Conservation (phyloP, 1,284 basidiomycete species). For the Vanrija sp. region DNA sequence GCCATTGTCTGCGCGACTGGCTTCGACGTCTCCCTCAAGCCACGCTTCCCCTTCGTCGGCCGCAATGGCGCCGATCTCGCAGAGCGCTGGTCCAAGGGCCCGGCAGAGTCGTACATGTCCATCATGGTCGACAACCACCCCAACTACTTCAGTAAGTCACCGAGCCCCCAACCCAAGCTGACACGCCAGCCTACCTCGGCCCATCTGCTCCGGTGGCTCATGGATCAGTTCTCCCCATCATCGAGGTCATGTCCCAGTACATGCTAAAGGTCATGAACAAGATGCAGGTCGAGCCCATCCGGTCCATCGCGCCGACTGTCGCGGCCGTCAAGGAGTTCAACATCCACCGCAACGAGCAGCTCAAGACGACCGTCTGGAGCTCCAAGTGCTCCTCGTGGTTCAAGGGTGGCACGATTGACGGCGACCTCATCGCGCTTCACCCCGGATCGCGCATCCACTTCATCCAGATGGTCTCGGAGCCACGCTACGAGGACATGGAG, state of each 20-base stretch:
- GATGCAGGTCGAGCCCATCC: slow-evolving; percentile 26
- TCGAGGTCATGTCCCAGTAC: slow-evolving; percentile 18
- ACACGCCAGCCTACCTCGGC: slow-evolving; percentile 20
- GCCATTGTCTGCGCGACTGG: slow-evolving; percentile 34
- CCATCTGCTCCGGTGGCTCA: slow-evolving; percentile 29
- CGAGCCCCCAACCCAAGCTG: neutral
- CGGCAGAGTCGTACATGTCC: slow-evolving; percentile 31
- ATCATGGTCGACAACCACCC: slow-evolving; percentile 35
- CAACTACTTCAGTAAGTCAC: slow-evolving; percentile 23
- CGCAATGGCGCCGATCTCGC: slow-evolving; percentile 28
- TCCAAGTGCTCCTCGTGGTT: slow-evolving; percentile 27
- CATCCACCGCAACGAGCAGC: slow-evolving; percentile 30
- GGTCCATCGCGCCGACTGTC: slow-evolving; percentile 24
- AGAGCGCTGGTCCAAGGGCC: slow-evolving; percentile 29
- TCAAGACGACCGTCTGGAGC: slow-evolving; percentile 30
- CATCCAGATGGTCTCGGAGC: slow-evolving; percentile 28
- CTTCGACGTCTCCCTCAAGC: slow-evolving; percentile 34
- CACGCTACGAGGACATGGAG: slow-evolving; percentile 39
- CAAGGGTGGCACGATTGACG: slow-evolving; percentile 19
- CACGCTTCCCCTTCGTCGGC: slow-evolving; percentile 31
- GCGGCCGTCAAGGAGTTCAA: slow-evolving; percentile 33
- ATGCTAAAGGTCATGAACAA: slow-evolving; percentile 19
- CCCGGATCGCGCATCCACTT: slow-evolving; percentile 22
- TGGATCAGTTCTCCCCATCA: slow-evolving; percentile 26
- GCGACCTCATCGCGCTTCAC: slow-evolving; percentile 21